phyloP scores from a whole-genome alignment of 2,329 filamentous ascomycete genomes.

The Calonectria pseudoreteaudii region DNA sequence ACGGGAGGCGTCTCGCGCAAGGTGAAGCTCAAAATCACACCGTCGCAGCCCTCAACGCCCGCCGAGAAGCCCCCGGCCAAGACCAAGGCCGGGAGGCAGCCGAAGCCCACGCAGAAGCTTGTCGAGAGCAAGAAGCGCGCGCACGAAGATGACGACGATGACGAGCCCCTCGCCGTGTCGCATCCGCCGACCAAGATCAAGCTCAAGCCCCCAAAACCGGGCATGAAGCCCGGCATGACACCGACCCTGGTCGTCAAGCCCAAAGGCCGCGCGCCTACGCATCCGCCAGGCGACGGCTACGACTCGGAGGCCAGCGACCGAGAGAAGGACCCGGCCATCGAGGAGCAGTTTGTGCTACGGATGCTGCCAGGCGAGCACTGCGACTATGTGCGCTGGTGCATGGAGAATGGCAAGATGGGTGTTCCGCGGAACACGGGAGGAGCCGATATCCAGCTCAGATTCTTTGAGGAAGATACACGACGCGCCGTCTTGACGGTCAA shows the following conservation, averaged over 20 bases:
- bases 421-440: slow-evolving; percentile 71
- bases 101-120: slow-evolving; percentile 70
- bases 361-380: slow-evolving; percentile 89
- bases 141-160: slow-evolving; percentile 67
- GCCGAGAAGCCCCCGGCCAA: slow-evolving; percentile 53
- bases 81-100: slow-evolving; percentile 70
- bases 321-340: slow-evolving; percentile 87
- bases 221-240: slow-evolving; percentile 51
- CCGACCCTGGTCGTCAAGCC: slow-evolving; percentile 65
- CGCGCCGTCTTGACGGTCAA: slow-evolving; percentile 79
- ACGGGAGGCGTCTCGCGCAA: slow-evolving; percentile 50
- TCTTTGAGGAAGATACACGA: slow-evolving; percentile 79
- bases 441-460: slow-evolving; percentile 83
- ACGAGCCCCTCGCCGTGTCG: slow-evolving; percentile 48
- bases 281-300: slow-evolving; percentile 88
- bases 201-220: slow-evolving; percentile 55
- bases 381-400: slow-evolving; percentile 81
- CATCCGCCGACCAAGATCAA: slow-evolving; percentile 66
- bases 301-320: slow-evolving; percentile 95
- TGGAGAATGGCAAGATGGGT: slow-evolving; percentile 83
- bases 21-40: slow-evolving; percentile 56
- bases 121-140: slow-evolving; percentile 71
- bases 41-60: slow-evolving; percentile 54
- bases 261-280: slow-evolving; percentile 75
- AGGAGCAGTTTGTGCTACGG: slow-evolving; percentile 89